Base-by-base conservation (phyloP, 768 basidiomycete species). In the Baorangia bicolor region DNA sequence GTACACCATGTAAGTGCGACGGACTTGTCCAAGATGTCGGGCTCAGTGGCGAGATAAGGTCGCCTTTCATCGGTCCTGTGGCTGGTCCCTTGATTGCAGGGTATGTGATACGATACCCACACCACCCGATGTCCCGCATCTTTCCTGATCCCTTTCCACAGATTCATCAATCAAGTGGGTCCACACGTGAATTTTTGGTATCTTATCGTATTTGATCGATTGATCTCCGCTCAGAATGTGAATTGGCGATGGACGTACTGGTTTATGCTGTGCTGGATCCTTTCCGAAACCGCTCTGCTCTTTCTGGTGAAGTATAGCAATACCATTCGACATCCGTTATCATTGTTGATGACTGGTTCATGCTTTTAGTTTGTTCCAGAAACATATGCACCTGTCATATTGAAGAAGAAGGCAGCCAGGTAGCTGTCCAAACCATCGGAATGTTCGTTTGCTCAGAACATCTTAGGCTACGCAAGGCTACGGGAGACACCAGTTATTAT, bases 161-260 rank as follows among this genome's bases (percentile, higher is more conserved):
- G 87, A 20, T 90, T 90, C 68, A 86, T 92, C 62, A 89, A 88
- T 63, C 81, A 87, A 68, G 83, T 81, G 42, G 50, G 74, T 31
- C 10, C 21, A 27, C 53, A n/a, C 11, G 12, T 28, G 18, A 28
- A 18, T 27, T 27, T n/a, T 21, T 47, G 5, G n/a, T 39, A 8
- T 34, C 11, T 25, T 20, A 50, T 44, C 49, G 60, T 41, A 60
- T 46, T 49, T 16, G 21, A 51, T 28, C 39, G n/a, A n/a, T n/a
- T n/a, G n/a, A n/a, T 20, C n/a, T 33, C 2, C 34, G 1, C 41
- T 39, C 45, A 88, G 81, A 74, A 85, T 60, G 57, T 78, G 2
- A 62, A 78, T 43, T 89, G 88, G 88, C 72, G 87, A 56, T 93
- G 90, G 91, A 90, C 89, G 0, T 94, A 86, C 71, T 83, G 85